These are phyloP conservation scores for Vigna trinervia DNA, from an alignment of 306 rosid genomes.

Conservation along the genomic window DNA sequence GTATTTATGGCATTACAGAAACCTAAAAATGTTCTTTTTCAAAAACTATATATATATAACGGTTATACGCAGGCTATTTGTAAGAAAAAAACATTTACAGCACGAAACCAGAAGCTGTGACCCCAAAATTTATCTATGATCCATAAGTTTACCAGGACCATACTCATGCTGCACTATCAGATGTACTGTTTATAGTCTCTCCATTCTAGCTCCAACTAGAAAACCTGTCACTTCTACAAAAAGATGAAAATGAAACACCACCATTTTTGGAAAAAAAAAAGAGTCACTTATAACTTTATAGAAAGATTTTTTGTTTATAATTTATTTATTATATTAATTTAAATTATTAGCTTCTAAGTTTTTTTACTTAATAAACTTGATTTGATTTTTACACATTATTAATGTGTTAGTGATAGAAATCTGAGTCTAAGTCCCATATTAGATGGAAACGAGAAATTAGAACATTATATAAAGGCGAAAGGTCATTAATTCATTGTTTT, in stretches of 20 bases:
- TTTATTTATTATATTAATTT: not conserved
- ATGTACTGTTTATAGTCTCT: not conserved
- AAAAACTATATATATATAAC: no score
- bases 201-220: not conserved
- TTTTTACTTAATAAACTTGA: not conserved
- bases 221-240: not conserved
- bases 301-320: not conserved
- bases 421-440: no score
- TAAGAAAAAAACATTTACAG: no score
- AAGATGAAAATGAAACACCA: conserved; percentile 11
- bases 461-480: no score
- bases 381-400: not conserved
- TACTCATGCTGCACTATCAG: not conserved
- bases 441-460: no score
- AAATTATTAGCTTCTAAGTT: not conserved
- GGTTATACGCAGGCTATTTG: no score
- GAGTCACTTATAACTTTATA: not conserved
- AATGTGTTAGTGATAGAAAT: no score
- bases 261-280: not conserved
- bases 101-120: no score
- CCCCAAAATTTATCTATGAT: not conserved
- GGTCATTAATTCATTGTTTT: no score
- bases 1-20: no score
- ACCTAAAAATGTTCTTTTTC: no score
- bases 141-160: not conserved